Base-by-base conservation (phyloP, 1,139 yeast species). In the Saccharomyces uvarum region DNA sequence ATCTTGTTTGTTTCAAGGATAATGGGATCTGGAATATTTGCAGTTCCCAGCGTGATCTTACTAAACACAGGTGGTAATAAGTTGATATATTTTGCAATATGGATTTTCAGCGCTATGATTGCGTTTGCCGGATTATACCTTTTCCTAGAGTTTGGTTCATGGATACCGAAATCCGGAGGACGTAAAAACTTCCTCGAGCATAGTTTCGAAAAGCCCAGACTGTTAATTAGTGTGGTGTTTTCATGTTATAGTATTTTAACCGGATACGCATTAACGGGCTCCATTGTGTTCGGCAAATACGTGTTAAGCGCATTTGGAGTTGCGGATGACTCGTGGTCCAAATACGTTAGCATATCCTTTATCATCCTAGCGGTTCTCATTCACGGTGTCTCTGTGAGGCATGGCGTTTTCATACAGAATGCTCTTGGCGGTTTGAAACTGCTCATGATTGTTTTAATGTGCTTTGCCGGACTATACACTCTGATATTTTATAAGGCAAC, bases 21-120 rank as follows among this genome's bases (percentile, higher is more conserved):
- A 48, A 74, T 86, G n/a, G 93, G 93, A 0, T 82, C 89, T 0
- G 93, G 93, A 0, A 85, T 86, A 16, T 84, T 86, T 70, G 84
- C 89, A 14, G 81, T 84, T 0, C 84, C 91, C 0, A 78, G 87
- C 16, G 80, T 84, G 26, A 81, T 86, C 41, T 84, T 79, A 63
- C 78, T 77, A 48, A 86, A 84, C 61, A 80, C 83, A 62, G 91
- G 90, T 21, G 82, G 88, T 28, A 83, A 86, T 2, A 81, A 84
- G 1, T 70, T 76, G 31, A 64, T 83, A 48, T 86, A 84, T 66
- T 78, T 84, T 51, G 57, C 74, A 0, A 79, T 86, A 0, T 86
- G 93, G 93, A 46, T 75, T 2, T 61, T 82, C 11, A 83, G 89
- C 1, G 84, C 84, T 0, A 54, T 77, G 2, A 73, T 83, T 56